phyloP scores from a whole-genome alignment of 2,329 filamentous ascomycete genomes.

The Aspergillus sp. region DNA sequence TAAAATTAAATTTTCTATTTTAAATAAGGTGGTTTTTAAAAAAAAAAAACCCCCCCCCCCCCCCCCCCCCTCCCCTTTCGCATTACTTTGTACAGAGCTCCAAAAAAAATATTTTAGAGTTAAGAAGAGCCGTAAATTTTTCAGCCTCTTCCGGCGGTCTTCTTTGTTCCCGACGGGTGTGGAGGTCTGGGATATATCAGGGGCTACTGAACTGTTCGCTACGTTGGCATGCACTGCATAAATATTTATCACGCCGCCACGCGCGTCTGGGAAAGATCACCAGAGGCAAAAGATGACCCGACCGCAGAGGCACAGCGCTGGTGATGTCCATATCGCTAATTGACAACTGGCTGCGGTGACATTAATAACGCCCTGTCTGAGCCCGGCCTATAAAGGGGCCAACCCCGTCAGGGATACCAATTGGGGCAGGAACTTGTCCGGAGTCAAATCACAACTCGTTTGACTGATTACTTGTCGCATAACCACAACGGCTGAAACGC shows the following conservation, averaged over 20 bases:
- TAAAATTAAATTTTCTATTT: too few species aligned
- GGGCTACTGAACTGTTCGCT: not conserved
- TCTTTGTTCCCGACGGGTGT: not conserved
- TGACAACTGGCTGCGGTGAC: not conserved
- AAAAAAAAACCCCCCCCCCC: not conserved
- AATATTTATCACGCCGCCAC: not conserved
- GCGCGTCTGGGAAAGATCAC: not conserved
- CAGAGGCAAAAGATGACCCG: not conserved
- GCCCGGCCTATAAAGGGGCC: not conserved
- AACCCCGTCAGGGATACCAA: not conserved
- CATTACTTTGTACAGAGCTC: not conserved
- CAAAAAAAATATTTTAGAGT: constrained; percentile 5
- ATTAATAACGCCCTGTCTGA: not conserved
- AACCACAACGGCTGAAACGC: constrained; percentile 18
- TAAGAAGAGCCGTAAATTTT: constrained; percentile 9
- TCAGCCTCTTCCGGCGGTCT: constrained; percentile 8
- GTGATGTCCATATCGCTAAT: not conserved
- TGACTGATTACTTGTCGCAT: constrained; percentile 8
- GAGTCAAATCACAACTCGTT: constrained; percentile 1
- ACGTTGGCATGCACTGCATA: not conserved
- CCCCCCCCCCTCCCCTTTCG: too few species aligned
- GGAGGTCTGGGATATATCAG: not conserved
- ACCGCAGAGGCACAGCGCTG: not conserved
- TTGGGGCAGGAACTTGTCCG: constrained; percentile 3
- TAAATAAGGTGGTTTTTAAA: too few species aligned